Conservation (phyloP, 2,329 filamentous ascomycete species). For the Calonectria hawksworthii region DNA sequence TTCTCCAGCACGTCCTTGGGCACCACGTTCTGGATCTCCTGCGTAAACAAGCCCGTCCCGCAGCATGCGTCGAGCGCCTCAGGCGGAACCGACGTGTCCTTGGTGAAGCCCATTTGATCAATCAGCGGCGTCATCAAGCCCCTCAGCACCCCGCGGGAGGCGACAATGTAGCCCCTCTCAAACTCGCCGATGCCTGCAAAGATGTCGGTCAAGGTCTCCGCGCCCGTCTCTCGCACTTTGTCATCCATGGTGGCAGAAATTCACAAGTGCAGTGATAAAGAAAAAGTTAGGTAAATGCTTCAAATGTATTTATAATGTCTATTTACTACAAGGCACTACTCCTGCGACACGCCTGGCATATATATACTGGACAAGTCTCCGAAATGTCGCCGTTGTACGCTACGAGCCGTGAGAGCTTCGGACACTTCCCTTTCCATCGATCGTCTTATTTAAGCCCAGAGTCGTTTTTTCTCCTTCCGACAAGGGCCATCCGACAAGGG, state of each 20-base stretch:
- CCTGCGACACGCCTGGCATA: not conserved
- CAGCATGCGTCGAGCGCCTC: slow-evolving; percentile 67
- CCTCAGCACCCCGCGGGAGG: slow-evolving; percentile 36
- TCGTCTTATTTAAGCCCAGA: slow-evolving; percentile 7
- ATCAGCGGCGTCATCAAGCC: slow-evolving; percentile 39
- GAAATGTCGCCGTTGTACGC: slow-evolving; percentile 24
- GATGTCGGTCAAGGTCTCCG: slow-evolving; percentile 26
- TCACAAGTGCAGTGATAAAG: not conserved
- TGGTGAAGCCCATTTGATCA: slow-evolving; percentile 43
- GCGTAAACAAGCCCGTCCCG: slow-evolving; percentile 64
- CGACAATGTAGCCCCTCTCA: not conserved
- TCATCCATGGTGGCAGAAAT: not conserved
- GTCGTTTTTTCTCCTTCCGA: not conserved
- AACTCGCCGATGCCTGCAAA: slow-evolving; percentile 31
- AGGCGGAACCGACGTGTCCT: slow-evolving; percentile 47
- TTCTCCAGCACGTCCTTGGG: slow-evolving; percentile 52
- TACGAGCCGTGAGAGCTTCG: not conserved
- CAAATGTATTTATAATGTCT: not conserved
- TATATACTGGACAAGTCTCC: slow-evolving; percentile 29
- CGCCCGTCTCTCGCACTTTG: not conserved
- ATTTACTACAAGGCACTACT: not conserved
- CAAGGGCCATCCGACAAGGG: not conserved
- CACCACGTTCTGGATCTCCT: slow-evolving; percentile 58
- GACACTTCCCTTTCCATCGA: not conserved
- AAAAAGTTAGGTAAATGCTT: not conserved